phyloP scores from a whole-genome alignment of 441 rosid genomes.

The Erysimum cheiri region DNA sequence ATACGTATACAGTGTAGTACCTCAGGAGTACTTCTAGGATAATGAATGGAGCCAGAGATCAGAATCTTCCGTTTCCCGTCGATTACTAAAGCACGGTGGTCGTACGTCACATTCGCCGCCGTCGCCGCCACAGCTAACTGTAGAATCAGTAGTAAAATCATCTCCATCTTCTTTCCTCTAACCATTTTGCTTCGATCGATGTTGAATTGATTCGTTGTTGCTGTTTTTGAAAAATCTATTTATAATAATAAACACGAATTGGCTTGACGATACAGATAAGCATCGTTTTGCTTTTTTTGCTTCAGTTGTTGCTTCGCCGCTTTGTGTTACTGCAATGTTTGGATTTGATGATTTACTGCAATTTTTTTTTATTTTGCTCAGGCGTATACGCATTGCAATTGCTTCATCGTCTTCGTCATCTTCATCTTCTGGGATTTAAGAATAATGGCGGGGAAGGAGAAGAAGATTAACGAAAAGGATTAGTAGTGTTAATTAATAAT shows the following conservation, averaged over 20 bases:
- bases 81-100: constrained; percentile 74
- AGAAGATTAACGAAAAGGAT: not conserved
- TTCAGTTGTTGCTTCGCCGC: constrained; percentile 44
- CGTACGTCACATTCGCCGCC: constrained; percentile 79
- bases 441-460: constrained; percentile 4
- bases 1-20: constrained; percentile 41
- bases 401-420: constrained; percentile 8
- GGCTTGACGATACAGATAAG: constrained; percentile 33
- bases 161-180: constrained; percentile 31
- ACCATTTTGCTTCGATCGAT: constrained; percentile 26
- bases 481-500: constrained; percentile 1
- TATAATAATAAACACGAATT: constrained; percentile 22
- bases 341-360: not conserved
- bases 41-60: constrained; percentile 93
- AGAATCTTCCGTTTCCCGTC: constrained; percentile 78
- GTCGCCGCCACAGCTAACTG: constrained; percentile 36
- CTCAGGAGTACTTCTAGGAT: constrained; percentile 94
- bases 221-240: constrained; percentile 7
- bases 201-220: not conserved
- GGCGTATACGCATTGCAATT: constrained; percentile 23
- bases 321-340: constrained; percentile 40
- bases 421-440: not conserved
- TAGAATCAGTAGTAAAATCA: constrained; percentile 29
- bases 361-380: not conserved
- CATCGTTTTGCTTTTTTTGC: constrained; percentile 7